A percentile compares a stretch with the other conserved stretches of the same genome.
phyloP scores from a whole-genome alignment of 2,329 filamentous ascomycete species.

The Cladophialophora exuberans region DNA sequence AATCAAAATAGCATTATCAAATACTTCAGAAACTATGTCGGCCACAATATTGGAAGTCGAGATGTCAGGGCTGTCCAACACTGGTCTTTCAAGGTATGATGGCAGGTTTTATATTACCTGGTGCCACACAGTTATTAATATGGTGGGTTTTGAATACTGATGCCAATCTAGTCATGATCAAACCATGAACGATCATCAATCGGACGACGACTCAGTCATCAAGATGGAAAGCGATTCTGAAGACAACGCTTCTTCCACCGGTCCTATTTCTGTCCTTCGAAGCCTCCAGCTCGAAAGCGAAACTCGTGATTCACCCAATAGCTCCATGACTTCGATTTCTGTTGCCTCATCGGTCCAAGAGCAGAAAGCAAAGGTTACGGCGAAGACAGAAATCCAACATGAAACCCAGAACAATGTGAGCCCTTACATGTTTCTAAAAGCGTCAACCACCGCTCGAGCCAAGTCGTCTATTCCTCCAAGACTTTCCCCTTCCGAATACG shows the following conservation, averaged over 20 bases:
- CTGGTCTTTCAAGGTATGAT: slow-evolving; percentile 24
- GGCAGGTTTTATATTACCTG: not conserved
- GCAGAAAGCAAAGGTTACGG: slow-evolving; percentile 29
- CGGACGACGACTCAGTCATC: slow-evolving; percentile 27
- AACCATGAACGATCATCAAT: slow-evolving; percentile 18
- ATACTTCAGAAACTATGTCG: slow-evolving; percentile 18
- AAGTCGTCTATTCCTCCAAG: slow-evolving; percentile 82
- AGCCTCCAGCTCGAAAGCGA: slow-evolving; percentile 34
- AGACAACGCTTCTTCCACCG: slow-evolving; percentile 35
- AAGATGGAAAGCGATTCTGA: slow-evolving; percentile 39
- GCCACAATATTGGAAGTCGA: slow-evolving; percentile 15
- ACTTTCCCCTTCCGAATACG: slow-evolving; percentile 75
- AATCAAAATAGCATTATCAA: slow-evolving; percentile 20
- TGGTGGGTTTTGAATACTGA: slow-evolving; percentile 20
- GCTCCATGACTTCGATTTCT: slow-evolving; percentile 38
- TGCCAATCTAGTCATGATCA: slow-evolving; percentile 19
- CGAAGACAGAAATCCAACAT: slow-evolving; percentile 24
- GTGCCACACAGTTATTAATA: not conserved
- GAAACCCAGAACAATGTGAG: slow-evolving; percentile 20
- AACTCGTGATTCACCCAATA: slow-evolving; percentile 37
- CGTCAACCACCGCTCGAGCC: slow-evolving; percentile 62
- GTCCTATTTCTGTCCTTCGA: slow-evolving; percentile 29
- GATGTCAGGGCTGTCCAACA: slow-evolving; percentile 14
- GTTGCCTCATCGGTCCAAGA: slow-evolving; percentile 33
- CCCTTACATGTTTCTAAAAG: slow-evolving; percentile 36